These are phyloP conservation scores for Microsporum ferrugineum DNA, from an alignment of 2,329 filamentous ascomycete genomes.

Conservation along the genomic window DNA sequence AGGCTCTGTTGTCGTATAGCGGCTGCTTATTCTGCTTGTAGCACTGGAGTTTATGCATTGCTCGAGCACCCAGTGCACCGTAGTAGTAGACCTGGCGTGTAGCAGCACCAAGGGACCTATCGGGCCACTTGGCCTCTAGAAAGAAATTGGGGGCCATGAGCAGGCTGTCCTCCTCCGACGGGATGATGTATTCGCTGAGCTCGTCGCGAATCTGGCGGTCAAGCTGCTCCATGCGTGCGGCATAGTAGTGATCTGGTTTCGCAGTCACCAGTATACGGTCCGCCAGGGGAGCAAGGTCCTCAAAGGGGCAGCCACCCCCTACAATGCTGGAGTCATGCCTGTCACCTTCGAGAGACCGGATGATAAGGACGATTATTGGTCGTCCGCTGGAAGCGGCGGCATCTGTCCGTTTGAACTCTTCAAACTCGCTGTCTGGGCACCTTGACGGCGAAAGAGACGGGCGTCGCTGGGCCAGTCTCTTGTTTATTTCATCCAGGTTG, in stretches of 20 bases:
- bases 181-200: conserved; percentile 20
- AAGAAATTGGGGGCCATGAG: conserved; percentile 35
- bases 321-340: conserved; percentile 15
- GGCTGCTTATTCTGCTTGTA: conserved; percentile 19
- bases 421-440: conserved; percentile 23
- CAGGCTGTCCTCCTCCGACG: conserved; percentile 20
- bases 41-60: conserved; percentile 29
- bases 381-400: conserved; percentile 25
- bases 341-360: conserved; percentile 20
- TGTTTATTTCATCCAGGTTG: conserved; percentile 23
- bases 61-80: conserved; percentile 29
- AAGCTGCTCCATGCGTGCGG: conserved; percentile 21
- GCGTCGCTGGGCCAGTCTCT: conserved; percentile 20
- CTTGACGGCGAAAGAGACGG: conserved; percentile 28
- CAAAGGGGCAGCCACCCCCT: conserved; percentile 22
- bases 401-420: conserved; percentile 21
- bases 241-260: conserved; percentile 25
- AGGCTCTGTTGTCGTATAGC: conserved; percentile 15
- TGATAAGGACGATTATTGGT: conserved; percentile 22
- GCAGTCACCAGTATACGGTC: conserved; percentile 18
- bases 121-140: conserved; percentile 29
- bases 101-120: conserved; percentile 22
- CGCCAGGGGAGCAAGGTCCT: conserved; percentile 28
- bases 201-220: conserved; percentile 18
- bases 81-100: conserved; percentile 29